These are phyloP conservation scores for Epichloe aotearoae DNA, from an alignment of 2,329 filamentous ascomycete species.

Conservation along the genomic window DNA sequence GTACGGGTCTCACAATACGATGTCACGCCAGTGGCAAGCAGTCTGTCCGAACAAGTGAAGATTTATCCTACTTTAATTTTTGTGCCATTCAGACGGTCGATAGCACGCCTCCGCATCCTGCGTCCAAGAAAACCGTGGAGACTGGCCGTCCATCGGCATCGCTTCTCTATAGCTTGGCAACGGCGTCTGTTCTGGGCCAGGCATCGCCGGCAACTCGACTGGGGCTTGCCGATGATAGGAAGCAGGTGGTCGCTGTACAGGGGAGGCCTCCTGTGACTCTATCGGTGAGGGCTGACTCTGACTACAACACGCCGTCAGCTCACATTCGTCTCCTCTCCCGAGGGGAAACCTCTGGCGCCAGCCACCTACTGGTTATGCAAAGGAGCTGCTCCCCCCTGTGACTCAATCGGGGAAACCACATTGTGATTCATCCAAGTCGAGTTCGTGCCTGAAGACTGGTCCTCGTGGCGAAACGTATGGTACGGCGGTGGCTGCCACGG, in stretches of 20 bases:
- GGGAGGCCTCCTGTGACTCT: background rate
- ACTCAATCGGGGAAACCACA: background rate
- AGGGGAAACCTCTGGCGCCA: background rate
- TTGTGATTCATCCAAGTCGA: background rate
- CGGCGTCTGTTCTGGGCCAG: slow-evolving; percentile 16
- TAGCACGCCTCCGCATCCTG: slow-evolving; percentile 15
- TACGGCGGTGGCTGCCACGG: background rate
- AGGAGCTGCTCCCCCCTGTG: background rate
- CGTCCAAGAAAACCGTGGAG: slow-evolving; percentile 18
- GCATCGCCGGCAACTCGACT: slow-evolving; percentile 8
- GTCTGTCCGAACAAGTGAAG: no score
- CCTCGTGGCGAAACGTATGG: background rate
- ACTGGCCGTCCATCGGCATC: background rate
- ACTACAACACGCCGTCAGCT: background rate
- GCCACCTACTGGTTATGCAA: background rate
- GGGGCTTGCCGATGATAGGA: slow-evolving; percentile 1
- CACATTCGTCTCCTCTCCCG: background rate
- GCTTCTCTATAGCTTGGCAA: slow-evolving; percentile 19
- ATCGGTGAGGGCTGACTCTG: slow-evolving; percentile 1
- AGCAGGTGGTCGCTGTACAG: background rate
- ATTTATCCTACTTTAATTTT: background rate
- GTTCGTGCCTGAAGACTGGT: background rate
- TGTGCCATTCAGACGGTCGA: slow-evolving; percentile 10
- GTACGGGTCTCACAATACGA: no score
- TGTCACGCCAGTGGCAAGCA: no score